Percentiles rank a stretch among this genome's conserved stretches.
Conservation (phyloP, 768 basidiomycete species). For the Floccularia luteovirens region DNA sequence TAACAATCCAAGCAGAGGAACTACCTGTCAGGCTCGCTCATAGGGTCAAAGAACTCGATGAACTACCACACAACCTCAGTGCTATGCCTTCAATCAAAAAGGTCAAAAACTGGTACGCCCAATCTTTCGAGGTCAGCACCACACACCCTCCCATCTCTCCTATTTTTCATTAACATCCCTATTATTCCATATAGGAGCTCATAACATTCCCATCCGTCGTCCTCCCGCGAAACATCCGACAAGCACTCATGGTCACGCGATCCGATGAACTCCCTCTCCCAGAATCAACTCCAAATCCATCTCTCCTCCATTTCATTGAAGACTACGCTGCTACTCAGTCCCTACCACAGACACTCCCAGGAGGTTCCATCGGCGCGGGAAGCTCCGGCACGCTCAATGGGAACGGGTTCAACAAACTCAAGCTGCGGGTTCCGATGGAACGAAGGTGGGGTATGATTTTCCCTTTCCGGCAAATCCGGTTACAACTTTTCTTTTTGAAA, state of each 20-base stretch:
- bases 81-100: slow-evolving; percentile 89
- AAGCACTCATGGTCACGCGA: slow-evolving; percentile 48
- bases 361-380: slow-evolving; percentile 10
- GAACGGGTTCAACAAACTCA: slow-evolving; percentile 47
- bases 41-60: slow-evolving; percentile 92
- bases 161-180: background rate
- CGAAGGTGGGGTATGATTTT: slow-evolving; percentile 52
- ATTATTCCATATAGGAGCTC: slow-evolving; percentile 59
- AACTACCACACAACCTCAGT: slow-evolving; percentile 85
- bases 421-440: slow-evolving; percentile 78
- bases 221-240: slow-evolving; percentile 59
- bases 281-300: slow-evolving; percentile 76
- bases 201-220: slow-evolving; percentile 77
- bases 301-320: slow-evolving; percentile 38
- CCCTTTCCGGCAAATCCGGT: slow-evolving; percentile 2
- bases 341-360: slow-evolving; percentile 2
- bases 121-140: slow-evolving; percentile 93
- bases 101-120: slow-evolving; percentile 98
- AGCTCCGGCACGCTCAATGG: slow-evolving; percentile 26
- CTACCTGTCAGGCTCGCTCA: slow-evolving; percentile 93
- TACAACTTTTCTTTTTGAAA: slow-evolving; percentile 1
- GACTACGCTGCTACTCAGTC: slow-evolving; percentile 12
- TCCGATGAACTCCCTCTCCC: slow-evolving; percentile 48
- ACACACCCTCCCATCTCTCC: background rate
- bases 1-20: slow-evolving; percentile 85